Percentiles rank a stretch among this genome's conserved stretches.
phyloP scores from a whole-genome alignment of 2,329 filamentous ascomycete species.

The Fusarium virguliforme region DNA sequence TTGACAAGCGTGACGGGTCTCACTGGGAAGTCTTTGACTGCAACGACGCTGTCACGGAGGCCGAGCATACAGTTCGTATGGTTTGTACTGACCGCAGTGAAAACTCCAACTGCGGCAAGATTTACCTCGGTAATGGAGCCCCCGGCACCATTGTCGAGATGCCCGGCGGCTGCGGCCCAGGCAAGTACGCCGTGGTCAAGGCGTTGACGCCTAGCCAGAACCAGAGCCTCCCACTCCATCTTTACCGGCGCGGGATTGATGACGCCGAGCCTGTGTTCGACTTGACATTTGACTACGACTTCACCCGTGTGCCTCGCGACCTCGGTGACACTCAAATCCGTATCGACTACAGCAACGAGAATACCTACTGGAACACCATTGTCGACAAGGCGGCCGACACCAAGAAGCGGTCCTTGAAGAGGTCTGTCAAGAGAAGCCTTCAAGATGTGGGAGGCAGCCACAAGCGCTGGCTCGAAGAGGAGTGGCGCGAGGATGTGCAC shows the following conservation, averaged over 20 bases:
- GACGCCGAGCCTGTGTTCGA: slow-evolving; percentile 51
- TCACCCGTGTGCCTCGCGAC: slow-evolving; percentile 53
- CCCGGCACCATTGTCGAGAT: slow-evolving; percentile 60
- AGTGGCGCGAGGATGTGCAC: slow-evolving; percentile 56
- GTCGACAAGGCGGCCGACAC: slow-evolving; percentile 41
- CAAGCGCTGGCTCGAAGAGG: slow-evolving; percentile 58
- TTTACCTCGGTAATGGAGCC: slow-evolving; percentile 56
- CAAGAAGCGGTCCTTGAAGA: slow-evolving; percentile 19
- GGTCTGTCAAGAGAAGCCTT: slow-evolving; percentile 48
- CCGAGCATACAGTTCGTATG: slow-evolving; percentile 56
- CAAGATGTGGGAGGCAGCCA: slow-evolving; percentile 53
- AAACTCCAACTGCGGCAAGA: slow-evolving; percentile 58
- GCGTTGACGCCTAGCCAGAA: slow-evolving; percentile 40
- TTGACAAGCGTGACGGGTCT: slow-evolving; percentile 62
- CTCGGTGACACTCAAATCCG: slow-evolving; percentile 55
- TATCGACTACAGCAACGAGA: slow-evolving; percentile 59
- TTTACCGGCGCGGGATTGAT: slow-evolving; percentile 4
- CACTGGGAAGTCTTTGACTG: slow-evolving; percentile 62
- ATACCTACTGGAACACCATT: slow-evolving; percentile 57
- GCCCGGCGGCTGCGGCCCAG: slow-evolving; percentile 59
- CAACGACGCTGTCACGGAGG: slow-evolving; percentile 49
- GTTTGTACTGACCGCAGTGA: slow-evolving; percentile 56
- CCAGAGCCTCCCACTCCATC: slow-evolving; percentile 12
- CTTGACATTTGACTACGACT: slow-evolving; percentile 61
- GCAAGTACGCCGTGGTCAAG: slow-evolving; percentile 59